phyloP scores from a whole-genome alignment of 495 filamentous ascomycete species.

The Mytilinidion resinicola region DNA sequence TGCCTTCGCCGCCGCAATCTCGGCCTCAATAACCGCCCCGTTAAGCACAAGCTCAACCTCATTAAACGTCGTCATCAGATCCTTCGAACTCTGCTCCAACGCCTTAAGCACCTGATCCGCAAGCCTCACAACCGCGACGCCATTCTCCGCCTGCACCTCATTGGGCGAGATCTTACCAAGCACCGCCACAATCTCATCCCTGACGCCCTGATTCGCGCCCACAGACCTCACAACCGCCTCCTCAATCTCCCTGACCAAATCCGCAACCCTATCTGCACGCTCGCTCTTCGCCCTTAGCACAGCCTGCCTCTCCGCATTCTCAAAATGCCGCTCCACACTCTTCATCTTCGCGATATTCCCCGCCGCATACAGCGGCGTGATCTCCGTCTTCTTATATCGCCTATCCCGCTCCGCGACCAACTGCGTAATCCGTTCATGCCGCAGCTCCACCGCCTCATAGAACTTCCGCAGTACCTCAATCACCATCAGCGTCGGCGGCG shows the following conservation, averaged over 20 bases:
- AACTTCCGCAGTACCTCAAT: constrained; percentile 29
- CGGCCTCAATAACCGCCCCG: constrained; percentile 17
- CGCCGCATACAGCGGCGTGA: constrained; percentile 32
- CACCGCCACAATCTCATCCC: constrained; percentile 28
- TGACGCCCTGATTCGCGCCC: constrained; percentile 28
- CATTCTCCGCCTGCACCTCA: constrained; percentile 11
- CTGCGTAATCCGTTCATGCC: constrained; percentile 33
- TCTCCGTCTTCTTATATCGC: constrained; percentile 36
- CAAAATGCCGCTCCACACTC: constrained; percentile 38
- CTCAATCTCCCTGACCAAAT: constrained; percentile 29
- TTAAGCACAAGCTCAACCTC: constrained; percentile 28
- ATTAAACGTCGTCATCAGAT: constrained; percentile 33
- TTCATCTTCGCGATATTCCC: constrained; percentile 38
- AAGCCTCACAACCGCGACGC: constrained; percentile 21
- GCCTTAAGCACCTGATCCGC: constrained; percentile 23
- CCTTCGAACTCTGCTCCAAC: constrained; percentile 20
- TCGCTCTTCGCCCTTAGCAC: constrained; percentile 16
- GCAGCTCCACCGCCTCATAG: constrained; percentile 25
- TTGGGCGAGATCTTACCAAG: constrained; percentile 7
- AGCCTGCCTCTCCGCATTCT: constrained; percentile 34
- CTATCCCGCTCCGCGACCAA: constrained; percentile 36
- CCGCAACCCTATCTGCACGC: constrained; percentile 20
- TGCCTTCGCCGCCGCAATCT: constrained; percentile 28
- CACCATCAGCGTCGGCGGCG: constrained; percentile 4
- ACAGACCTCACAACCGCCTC: constrained; percentile 32